These are phyloP conservation scores for Euphrasia confusa DNA, from an alignment of 257 asterid species.

Conservation along the genomic window DNA sequence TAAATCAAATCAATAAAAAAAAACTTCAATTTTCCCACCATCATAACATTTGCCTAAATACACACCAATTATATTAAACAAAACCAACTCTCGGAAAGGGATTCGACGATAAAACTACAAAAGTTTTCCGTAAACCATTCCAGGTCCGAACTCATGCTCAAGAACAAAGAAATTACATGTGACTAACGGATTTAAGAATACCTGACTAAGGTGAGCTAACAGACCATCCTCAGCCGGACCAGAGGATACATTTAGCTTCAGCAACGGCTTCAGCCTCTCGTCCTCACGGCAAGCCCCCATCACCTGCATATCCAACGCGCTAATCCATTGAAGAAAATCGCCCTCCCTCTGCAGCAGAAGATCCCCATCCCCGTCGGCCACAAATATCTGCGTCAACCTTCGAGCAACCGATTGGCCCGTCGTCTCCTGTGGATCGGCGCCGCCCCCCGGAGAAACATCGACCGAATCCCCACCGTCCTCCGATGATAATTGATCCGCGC, in stretches of 20 bases:
- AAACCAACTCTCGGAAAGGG: background rate
- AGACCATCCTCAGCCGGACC: constrained; percentile 79
- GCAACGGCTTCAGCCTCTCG: constrained; percentile 92
- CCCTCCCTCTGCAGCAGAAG: constrained; percentile 53
- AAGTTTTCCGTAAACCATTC: background rate
- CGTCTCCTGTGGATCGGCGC: constrained; percentile 25
- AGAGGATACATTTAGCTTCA: constrained; percentile 62
- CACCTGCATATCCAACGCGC: constrained; percentile 81
- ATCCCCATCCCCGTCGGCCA: constrained; percentile 60
- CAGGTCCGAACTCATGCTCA: background rate
- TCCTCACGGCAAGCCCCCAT: constrained; percentile 96
- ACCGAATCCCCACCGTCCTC: constrained; percentile 33
- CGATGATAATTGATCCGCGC: constrained; percentile 30
- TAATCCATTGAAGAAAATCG: constrained; percentile 59
- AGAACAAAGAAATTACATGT: background rate
- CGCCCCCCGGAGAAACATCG: constrained; percentile 25
- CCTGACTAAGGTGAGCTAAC: constrained; percentile 77
- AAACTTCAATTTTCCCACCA: no score
- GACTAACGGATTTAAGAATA: constrained; percentile 16
- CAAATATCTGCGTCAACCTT: constrained; percentile 43
- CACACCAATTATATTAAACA: no score
- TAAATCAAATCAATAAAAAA: no score
- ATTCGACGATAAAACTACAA: background rate
- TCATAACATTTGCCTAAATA: no score
- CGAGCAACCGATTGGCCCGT: constrained; percentile 42